Base-by-base conservation (phyloP, 352 stramenopile species). In the Pythium chondricola region DNA sequence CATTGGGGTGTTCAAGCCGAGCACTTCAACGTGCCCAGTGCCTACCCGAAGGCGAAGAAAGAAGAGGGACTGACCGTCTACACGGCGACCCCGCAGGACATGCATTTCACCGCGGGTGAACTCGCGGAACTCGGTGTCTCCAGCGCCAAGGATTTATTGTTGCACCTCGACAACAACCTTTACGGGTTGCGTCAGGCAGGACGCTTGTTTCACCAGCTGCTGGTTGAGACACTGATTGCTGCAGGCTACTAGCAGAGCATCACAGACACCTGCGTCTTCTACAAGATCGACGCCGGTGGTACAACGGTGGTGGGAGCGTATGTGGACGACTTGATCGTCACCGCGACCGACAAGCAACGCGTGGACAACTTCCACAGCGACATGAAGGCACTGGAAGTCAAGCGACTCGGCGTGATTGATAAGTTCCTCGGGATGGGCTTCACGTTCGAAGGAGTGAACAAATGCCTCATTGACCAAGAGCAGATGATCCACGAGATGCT, bases 151-250 rank as follows among this genome's bases (percentile, higher is more conserved):
- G 31, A 69, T 20, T 21, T 67, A 5, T 27, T 32, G 2, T 36
- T 69, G 26, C n/a, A 25, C 11, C 39, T 75, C 1, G 14, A 42
- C 11, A 51, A 58, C 11, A 70, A 48, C 20, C 42, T 72, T 0
- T 74, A 72, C 30, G 68, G 65, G 1, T 24, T 67, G 0, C 65
- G 67, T 33, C 65, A 71, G 38, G 55, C 64, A 2, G 58, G 56
- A 9, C 24, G 56, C 0, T 27, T 78, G 29, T 74, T 61, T 62
- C n/a, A 42, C 17, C 47, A 70, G 29, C 21, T 55, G 2, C 29
- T 67, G 14, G 44, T 69, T 29, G n/a, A 52, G 6, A 61, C 41
- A 3, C 22, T 69, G 39, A 0, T 64, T 3, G 9, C 39, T 2
- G 11, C 60, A 0, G 52, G 56, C 2, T 69, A 67, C 35, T 35